phyloP scores from a whole-genome alignment of 2,329 filamentous ascomycete species.

The Fusarium equiseti region DNA sequence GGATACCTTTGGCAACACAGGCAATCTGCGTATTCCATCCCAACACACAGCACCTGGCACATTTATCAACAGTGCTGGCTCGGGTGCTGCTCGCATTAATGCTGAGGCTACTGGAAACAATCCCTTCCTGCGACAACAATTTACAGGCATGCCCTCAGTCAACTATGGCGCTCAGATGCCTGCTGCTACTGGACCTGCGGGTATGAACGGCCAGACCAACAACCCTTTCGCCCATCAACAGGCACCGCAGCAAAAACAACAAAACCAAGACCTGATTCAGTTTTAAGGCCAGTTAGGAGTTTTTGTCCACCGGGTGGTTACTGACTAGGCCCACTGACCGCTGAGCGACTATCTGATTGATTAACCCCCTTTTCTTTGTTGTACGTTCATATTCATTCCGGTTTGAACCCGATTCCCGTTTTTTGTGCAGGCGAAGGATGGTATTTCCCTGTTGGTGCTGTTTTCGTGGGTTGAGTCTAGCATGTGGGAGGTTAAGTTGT shows the following conservation, averaged over 20 bases:
- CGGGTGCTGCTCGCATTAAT: conserved; percentile 78
- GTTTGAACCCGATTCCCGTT: conserved; percentile 41
- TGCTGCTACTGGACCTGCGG: conserved; percentile 68
- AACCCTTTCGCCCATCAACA: conserved; percentile 70
- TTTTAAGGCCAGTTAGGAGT: conserved; percentile 58
- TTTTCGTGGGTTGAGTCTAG: conserved; percentile 42
- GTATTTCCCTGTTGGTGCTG: conserved; percentile 47
- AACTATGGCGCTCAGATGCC: conserved; percentile 66
- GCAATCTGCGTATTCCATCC: conserved; percentile 91
- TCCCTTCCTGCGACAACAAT: conserved; percentile 88
- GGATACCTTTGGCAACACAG: conserved; percentile 98
- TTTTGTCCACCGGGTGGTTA: conserved; percentile 7
- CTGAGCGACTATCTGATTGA: conserved; percentile 20
- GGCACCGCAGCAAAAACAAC: conserved; percentile 58
- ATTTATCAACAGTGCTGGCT: conserved; percentile 94
- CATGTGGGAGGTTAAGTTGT: conserved; percentile 45
- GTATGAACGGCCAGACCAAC: conserved; percentile 65
- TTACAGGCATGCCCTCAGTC: conserved; percentile 78
- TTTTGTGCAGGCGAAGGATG: conserved; percentile 50
- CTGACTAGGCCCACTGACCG: conserved; percentile 8
- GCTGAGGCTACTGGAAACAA: conserved; percentile 84
- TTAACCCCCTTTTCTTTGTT: conserved; percentile 32
- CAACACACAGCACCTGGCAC: conserved; percentile 97
- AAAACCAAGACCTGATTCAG: conserved; percentile 72
- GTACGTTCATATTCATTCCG: conserved; percentile 34